phyloP scores from a whole-genome alignment of 2,329 filamentous ascomycete species.

The Pseudocercospora fuligena region DNA sequence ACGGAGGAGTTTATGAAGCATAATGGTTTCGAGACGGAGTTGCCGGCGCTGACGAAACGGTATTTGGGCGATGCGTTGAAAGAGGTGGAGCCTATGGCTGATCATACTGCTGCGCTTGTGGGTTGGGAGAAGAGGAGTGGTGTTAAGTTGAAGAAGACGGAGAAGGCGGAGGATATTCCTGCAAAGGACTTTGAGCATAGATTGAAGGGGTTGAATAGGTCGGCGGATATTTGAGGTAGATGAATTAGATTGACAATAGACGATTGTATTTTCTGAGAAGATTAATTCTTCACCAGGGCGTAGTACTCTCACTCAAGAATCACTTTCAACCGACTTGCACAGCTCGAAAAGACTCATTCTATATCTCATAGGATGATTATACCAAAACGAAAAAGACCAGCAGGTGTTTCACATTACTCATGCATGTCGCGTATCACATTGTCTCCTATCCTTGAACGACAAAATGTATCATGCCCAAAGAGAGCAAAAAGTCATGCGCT shows the following conservation, averaged over 20 bases:
- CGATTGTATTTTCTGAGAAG: too few relatives aligned
- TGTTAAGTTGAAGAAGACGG: conserved; percentile 39
- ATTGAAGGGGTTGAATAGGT: conserved; percentile 33
- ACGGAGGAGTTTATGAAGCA: conserved; percentile 44
- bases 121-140: conserved; percentile 45
- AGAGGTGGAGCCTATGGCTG: conserved; percentile 38
- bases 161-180: conserved; percentile 32
- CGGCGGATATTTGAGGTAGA: conserved; percentile 9
- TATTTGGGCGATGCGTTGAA: conserved; percentile 42
- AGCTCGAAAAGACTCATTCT: too few relatives aligned
- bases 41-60: conserved; percentile 38
- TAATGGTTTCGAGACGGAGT: conserved; percentile 39
- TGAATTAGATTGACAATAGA: too few relatives aligned
- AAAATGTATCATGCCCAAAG: too few relatives aligned
- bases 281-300: too few relatives aligned
- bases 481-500: not conserved
- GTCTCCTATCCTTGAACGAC: too few relatives aligned
- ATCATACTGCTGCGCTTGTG: conserved; percentile 43
- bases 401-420: too few relatives aligned
- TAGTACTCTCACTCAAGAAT: too few relatives aligned
- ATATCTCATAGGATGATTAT: too few relatives aligned
- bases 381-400: too few relatives aligned
- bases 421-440: too few relatives aligned
- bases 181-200: conserved; percentile 36
- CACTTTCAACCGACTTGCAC: too few relatives aligned